Evolutionary conservation across 2,329 filamentous ascomycete genomes (phyloP), one percentile per base, ranked within the genome.

Genomic region (Colletotrichum lindemuthianum): DNA sequence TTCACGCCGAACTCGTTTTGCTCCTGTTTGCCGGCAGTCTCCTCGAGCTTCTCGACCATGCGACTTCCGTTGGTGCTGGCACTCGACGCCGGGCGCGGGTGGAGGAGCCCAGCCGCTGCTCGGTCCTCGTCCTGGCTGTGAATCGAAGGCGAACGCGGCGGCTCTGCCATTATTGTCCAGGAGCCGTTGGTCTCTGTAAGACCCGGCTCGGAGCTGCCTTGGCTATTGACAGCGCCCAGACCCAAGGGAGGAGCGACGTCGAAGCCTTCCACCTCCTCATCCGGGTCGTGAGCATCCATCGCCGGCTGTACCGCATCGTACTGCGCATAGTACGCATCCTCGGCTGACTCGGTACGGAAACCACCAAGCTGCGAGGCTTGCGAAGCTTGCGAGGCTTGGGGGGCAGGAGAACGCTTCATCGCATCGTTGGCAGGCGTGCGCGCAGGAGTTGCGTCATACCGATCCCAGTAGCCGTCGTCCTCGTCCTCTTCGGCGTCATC

Each of bases 291-390:
- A 60, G 87, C 88, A 75, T 95, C 92, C 82, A 95, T 88, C 37
- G 91, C 91, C 2, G 92, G 91, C 73, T 95, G 92, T 8, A 95
- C 91, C 67, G 86, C 82, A 70, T 91, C 89, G 74, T 96, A 95
- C 73, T 90, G 88, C 15, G 90, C 87, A 75, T 88, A 95, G 75
- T 95, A 95, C 47, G 88, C 88, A 50, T 90, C 86, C 67, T 94
- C 91, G 16, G 82, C 81, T 8, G 81, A 79, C 9, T 76, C 67
- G 41, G 65, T 68, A 55, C 70, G 69, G 57, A 71, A 71, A 39
- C 72, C 54, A 33, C 59, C 63, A 11, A 55, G 63, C 40, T 70
- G 56, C 13, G 70, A 68, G 16, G 76, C 74, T 8, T 59, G 63
- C 6, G 49, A 15, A 16, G 76, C 73, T 8, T 59, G 63, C 6